Base-by-base conservation (phyloP, 169 alveolate species). In the Plasmodium knowlesi region DNA sequence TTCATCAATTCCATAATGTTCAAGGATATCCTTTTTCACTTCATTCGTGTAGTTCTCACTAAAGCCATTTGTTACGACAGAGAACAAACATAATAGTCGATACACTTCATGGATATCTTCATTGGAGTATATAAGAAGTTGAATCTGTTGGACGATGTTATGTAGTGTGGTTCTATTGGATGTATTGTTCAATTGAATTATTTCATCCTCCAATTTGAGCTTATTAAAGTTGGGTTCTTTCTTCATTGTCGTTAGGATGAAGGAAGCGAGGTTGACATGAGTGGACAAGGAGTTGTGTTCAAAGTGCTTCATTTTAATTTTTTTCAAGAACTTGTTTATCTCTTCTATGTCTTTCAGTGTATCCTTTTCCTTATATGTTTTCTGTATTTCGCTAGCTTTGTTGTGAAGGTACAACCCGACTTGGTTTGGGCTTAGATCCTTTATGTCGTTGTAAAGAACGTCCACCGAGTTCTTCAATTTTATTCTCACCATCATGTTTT, bases 191-290 rank as follows among this genome's bases (percentile, higher is more conserved):
- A 94, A 79, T 32, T 95, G 97, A 37, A 95, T 71, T 16, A 96
- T 96, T 81, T 94, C 92, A 79, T 98, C 98, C 94, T 98, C 99
- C 28, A 98, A 90, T 32, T 94, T 91, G 54, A 97, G 96, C 39
- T 96, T 92, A 32, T 84, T 93, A 85, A 94, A 97, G 76, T 78
- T 96, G 43, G 84, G 61, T 41, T 96, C 96, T 67, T 96, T 95
- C 84, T 96, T 96, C 5, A 97, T 93, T 43, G 85, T 86, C 28
- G 95, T 96, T 82, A 95, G 93, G 39, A 97, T 82, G 91, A 94
- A 96, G 41, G 98, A 97, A 79, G 98, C 98, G 12, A 98, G 92
- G 72, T 97, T 97, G 30, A 97, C 98, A 93, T 98, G 99, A 0
- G 96, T 95, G 4, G 98, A 95, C 28, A 98, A 97, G n/a, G 98